Evolutionary conservation across 306 rosid genomes (phyloP).

Genomic region (Begonia masoniana): DNA sequence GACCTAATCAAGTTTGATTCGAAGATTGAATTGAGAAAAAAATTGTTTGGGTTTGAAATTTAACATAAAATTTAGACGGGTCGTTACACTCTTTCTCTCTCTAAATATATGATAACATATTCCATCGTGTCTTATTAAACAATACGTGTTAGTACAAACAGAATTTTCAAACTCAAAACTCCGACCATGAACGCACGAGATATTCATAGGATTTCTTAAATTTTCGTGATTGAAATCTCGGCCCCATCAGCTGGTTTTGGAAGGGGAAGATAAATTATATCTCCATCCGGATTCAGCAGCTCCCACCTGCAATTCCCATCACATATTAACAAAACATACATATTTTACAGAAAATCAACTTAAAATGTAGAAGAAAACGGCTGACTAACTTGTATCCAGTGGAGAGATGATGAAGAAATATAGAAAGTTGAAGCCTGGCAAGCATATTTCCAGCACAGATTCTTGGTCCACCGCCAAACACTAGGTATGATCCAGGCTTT

Average conservation of each 20-base stretch:
- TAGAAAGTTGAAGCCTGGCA: conserved; percentile 24
- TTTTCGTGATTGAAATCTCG: conserved; percentile 19
- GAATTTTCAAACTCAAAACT: too few relatives aligned
- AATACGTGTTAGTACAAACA: too few relatives aligned
- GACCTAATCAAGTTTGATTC: too few relatives aligned
- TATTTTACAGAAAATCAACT: background rate
- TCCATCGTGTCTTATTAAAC: too few relatives aligned
- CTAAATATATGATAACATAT: too few relatives aligned
- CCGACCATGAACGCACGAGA: too few relatives aligned
- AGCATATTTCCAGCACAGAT: conserved; percentile 34
- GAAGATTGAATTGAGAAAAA: too few relatives aligned
- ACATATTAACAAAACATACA: background rate
- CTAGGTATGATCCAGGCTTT: conserved; percentile 20
- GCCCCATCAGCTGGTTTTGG: conserved; percentile 20
- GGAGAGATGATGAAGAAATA: conserved; percentile 29
- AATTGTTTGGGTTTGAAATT: too few relatives aligned
- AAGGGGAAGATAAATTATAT: conserved; percentile 22
- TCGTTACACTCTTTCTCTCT: too few relatives aligned
- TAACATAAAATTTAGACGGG: too few relatives aligned
- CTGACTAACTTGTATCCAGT: conserved; percentile 23
- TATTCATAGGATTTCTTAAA: conserved; percentile 1
- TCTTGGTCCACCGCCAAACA: conserved; percentile 29
- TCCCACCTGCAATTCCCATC: conserved; percentile 22
- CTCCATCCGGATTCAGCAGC: conserved; percentile 16
- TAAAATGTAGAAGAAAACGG: background rate